Conservation (phyloP, 768 basidiomycete genomes). For the Suillus luteus region DNA sequence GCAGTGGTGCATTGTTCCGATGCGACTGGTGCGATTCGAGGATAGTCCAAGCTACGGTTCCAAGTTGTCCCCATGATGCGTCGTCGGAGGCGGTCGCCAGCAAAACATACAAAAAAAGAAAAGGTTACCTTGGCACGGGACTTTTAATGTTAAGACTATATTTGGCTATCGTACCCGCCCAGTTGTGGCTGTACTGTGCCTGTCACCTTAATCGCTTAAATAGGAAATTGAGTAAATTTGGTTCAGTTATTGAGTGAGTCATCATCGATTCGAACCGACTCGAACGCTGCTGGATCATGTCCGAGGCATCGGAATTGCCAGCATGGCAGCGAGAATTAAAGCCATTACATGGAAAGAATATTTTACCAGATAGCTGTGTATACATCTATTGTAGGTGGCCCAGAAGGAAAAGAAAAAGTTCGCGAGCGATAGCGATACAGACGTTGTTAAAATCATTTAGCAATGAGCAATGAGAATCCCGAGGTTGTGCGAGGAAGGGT, state of each 20-base stretch:
- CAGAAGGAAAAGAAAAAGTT: constrained; percentile 17
- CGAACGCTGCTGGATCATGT: constrained; percentile 2
- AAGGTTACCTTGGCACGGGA: constrained; percentile 4
- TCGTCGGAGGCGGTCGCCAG: constrained; percentile 9
- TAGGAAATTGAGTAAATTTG: constrained; percentile 28
- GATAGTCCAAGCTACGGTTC: background rate
- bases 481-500: constrained; percentile 27
- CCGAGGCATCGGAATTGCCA: constrained; percentile 5
- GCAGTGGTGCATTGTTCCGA: background rate
- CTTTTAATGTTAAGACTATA: background rate
- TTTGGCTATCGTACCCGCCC: constrained; percentile 4
- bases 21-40: background rate
- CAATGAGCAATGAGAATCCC: constrained; percentile 31
- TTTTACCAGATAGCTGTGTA: constrained; percentile 19
- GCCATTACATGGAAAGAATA: constrained; percentile 35
- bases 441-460: constrained; percentile 27
- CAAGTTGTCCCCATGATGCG: constrained; percentile 1
- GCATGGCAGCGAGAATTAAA: constrained; percentile 8
- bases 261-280: constrained; percentile 9
- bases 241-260: constrained; percentile 13
- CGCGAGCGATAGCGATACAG: constrained; percentile 36
- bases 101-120: background rate
- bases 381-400: constrained; percentile 37
- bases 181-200: constrained; percentile 30
- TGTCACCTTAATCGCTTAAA: constrained; percentile 33